Conservation (phyloP, 345 rosid species). For the Eutrema japonicum region DNA sequence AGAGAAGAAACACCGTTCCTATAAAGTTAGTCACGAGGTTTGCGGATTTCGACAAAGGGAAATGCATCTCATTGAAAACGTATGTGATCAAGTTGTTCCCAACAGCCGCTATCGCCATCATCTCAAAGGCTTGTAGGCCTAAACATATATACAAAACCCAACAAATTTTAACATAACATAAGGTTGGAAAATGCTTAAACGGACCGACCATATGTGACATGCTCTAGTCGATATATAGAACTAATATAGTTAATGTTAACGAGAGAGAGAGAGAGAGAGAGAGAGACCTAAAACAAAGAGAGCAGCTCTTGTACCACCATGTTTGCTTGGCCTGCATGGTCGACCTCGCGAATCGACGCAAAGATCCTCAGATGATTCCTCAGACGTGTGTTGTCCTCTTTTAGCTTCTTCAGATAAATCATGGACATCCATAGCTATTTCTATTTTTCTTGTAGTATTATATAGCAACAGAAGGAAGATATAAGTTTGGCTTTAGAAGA, state of each 20-base stretch:
- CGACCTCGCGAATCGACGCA: slow-evolving; percentile 71
- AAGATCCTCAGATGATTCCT: slow-evolving; percentile 40
- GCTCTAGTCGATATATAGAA: background rate
- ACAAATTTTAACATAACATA: background rate
- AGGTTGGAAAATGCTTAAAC: background rate
- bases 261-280: slow-evolving; percentile 18
- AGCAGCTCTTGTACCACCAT: slow-evolving; percentile 77
- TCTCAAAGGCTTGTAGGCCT: slow-evolving; percentile 71
- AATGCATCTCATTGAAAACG: slow-evolving; percentile 73
- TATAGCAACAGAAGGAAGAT: slow-evolving; percentile 22
- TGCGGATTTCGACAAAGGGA: slow-evolving; percentile 72
- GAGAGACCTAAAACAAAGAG: slow-evolving; percentile 66
- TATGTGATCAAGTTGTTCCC: slow-evolving; percentile 87
- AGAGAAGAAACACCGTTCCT: slow-evolving; percentile 82
- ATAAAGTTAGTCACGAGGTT: slow-evolving; percentile 83
- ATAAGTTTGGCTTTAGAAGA: slow-evolving; percentile 34
- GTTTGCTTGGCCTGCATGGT: slow-evolving; percentile 56
- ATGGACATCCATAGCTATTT: slow-evolving; percentile 37
- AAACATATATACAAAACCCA: background rate
- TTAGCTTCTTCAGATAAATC: slow-evolving; percentile 45
- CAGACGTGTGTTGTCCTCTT: slow-evolving; percentile 36
- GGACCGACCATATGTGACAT: background rate
- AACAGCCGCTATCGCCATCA: slow-evolving; percentile 79
- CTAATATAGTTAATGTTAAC: background rate
- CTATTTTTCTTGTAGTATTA: background rate